Evolutionary conservation across 495 filamentous ascomycete genomes (phyloP).

Genomic region (Evansstolkia leycettana): DNA sequence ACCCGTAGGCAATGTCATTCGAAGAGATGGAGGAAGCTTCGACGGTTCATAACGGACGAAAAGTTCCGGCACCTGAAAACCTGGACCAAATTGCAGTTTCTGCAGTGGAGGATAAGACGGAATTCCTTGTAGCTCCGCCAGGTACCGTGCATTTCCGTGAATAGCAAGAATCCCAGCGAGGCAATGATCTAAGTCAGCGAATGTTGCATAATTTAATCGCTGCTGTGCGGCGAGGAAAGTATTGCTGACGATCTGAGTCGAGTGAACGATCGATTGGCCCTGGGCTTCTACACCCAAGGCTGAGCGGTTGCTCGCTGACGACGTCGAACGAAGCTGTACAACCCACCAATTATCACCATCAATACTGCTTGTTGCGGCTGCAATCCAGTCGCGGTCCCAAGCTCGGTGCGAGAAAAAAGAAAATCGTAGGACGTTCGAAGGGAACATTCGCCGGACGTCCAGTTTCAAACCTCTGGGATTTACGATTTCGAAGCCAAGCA

Average conservation of each 20-base stretch:
- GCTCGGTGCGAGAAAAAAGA: conserved; percentile 50
- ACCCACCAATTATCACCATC: conserved; percentile 70
- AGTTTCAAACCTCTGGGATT: conserved; percentile 42
- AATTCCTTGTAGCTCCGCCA: conserved; percentile 21
- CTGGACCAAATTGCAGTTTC: conserved; percentile 19
- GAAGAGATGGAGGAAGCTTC: conserved; percentile 20
- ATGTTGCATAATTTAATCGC: conserved; percentile 13
- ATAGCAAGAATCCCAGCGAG: conserved; percentile 30
- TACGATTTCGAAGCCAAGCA: conserved; percentile 47
- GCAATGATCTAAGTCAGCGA: conserved; percentile 26
- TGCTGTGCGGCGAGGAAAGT: conserved; percentile 12
- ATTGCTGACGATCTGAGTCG: conserved; percentile 18
- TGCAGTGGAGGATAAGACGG: conserved; percentile 22
- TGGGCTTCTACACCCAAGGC: conserved; percentile 3
- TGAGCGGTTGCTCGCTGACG: conserved; percentile 3
- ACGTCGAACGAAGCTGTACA: conserved; percentile 36
- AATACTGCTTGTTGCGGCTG: conserved; percentile 56
- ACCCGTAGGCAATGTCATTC: conserved; percentile 15
- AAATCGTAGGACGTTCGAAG: conserved; percentile 43
- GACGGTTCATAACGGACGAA: conserved; percentile 21
- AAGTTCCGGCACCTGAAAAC: conserved; percentile 24
- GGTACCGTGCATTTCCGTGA: conserved; percentile 27
- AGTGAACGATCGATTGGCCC: conserved; percentile 4
- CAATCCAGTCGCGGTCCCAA: conserved; percentile 56
- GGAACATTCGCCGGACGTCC: conserved; percentile 47